Base-by-base conservation (phyloP, 495 filamentous ascomycete genomes). In the Hypoxylon perforatum region DNA sequence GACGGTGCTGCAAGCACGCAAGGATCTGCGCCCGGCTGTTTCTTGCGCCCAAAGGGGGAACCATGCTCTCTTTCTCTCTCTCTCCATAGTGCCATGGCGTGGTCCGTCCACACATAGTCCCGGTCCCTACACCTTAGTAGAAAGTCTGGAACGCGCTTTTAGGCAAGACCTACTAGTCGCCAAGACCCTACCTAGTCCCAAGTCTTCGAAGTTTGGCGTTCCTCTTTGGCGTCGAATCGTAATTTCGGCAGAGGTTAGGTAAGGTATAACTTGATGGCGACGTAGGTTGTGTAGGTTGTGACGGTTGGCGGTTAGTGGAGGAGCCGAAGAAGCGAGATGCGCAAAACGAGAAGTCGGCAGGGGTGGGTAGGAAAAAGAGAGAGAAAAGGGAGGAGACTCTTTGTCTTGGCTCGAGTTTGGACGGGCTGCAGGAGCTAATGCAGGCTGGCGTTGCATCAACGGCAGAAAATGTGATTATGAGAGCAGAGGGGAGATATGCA, bases 371-470 rank as follows among this genome's bases (percentile, higher is more conserved):
- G 12, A 52, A 11, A 44, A 21, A 49, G 22, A 42, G 48, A 66
- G n/a, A n/a, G n/a, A n/a, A n/a, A 50, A 30, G 41, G 22, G 33
- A 11, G 3, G 6, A 35, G 15, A 9, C 15, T 28, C 9, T 55
- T 25, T 38, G 19, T 55, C 53, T 58, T 67, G 63, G 63, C 57
- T 56, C 25, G 44, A 54, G 33, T 36, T 57, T 52, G 57, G 45
- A 57, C 42, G 61, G n/a, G 51, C 57, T 54, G 38, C 42, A 47
- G 48, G 49, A 64, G 57, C 67, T 62, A 62, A 65, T 70, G 62
- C 63, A 61, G 62, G 67, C 57, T 58, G 62, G 57, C 57, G 67
- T 70, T 70, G 51, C 67, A 70, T 66, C 57, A 54, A 70, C 53
- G 67, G 53, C 54, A 58, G 51, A 61, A 57, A 65, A 61, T 65